Conservation (phyloP, 2,329 filamentous ascomycete genomes). For the Sclerotinia sclerotiorum region DNA sequence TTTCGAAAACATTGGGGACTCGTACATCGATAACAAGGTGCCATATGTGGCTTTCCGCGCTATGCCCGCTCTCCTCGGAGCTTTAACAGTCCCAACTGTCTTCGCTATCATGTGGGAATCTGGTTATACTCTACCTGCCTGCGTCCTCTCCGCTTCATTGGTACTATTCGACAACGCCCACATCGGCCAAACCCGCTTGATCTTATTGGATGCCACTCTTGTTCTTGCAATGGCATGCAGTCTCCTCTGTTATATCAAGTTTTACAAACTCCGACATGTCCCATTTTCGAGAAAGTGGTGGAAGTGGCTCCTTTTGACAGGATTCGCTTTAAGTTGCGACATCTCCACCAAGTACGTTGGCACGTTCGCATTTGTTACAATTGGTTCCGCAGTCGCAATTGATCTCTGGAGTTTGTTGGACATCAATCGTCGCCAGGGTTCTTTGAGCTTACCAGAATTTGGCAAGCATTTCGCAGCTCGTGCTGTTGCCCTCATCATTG, state of each 20-base stretch:
- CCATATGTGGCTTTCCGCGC: conserved; percentile 95
- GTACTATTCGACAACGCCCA: conserved; percentile 97
- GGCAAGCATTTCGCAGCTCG: conserved; percentile 88
- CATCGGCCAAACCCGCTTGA: conserved; percentile 92
- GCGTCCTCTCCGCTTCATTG: conserved; percentile 78
- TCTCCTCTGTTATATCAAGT: conserved; percentile 90
- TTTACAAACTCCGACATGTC: conserved; percentile 91
- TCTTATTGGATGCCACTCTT: conserved; percentile 89
- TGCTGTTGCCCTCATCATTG: conserved; percentile 78
- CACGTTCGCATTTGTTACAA: conserved; percentile 93
- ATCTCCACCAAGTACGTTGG: conserved; percentile 99
- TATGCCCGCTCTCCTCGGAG: conserved; percentile 86
- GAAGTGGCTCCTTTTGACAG: conserved; percentile 97
- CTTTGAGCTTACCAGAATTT: conserved; percentile 77
- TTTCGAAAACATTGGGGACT: conserved; percentile 99
- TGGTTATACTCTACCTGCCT: conserved; percentile 92
- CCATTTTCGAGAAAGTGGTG: conserved; percentile 97
- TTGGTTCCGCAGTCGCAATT: conserved; percentile 89
- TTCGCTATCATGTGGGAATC: conserved; percentile 99
- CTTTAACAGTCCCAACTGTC: conserved; percentile 87
- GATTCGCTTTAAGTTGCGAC: conserved; percentile 91
- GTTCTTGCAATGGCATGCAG: conserved; percentile 96
- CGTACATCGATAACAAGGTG: conserved; percentile 94
- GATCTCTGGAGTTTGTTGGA: conserved; percentile 95
- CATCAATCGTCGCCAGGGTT: conserved; percentile 78